A percentile compares a stretch with the other conserved stretches of the same genome.
Evolutionary conservation across 1,284 basidiomycete genomes (phyloP).

Genomic region (Erythrobasidium hasegawianum): DNA sequence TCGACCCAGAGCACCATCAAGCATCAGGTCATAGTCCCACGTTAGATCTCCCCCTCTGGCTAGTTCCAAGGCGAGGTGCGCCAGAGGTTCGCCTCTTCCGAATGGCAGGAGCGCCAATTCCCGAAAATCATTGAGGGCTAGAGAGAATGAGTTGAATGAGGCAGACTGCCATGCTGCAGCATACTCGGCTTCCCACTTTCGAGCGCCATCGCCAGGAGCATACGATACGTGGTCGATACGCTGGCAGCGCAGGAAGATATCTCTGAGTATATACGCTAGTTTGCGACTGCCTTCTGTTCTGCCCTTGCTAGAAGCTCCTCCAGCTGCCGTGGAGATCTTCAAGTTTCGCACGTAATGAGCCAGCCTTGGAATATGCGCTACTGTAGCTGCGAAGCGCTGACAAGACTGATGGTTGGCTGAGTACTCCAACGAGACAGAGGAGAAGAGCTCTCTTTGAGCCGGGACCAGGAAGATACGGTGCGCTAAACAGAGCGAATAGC

Average conservation of each 20-base stretch:
- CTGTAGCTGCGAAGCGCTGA: constrained; percentile 2
- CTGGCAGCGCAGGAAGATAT: constrained; percentile 12
- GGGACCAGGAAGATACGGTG: constrained; percentile 10
- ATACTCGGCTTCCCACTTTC: constrained; percentile 17
- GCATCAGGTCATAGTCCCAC: constrained; percentile 30
- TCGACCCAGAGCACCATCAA: neutral
- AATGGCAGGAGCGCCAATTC: constrained; percentile 18
- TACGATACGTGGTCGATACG: constrained; percentile 14
- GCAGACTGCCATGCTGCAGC: constrained; percentile 13
- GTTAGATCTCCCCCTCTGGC: constrained; percentile 21
- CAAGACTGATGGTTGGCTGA: neutral
- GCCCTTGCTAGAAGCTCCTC: neutral
- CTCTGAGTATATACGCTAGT: constrained; percentile 7
- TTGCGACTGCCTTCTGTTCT: constrained; percentile 4
- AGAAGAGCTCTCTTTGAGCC: constrained; percentile 17
- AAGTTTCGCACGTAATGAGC: neutral
- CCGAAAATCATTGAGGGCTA: constrained; percentile 21
- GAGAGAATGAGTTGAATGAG: constrained; percentile 4
- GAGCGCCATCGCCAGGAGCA: constrained; percentile 17
- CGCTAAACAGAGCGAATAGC: constrained; percentile 6
- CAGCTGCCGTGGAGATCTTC: constrained; percentile 7
- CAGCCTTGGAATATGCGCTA: neutral
- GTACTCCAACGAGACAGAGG: constrained; percentile 12
- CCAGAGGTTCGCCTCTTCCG: constrained; percentile 7
- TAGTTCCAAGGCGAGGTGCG: constrained; percentile 7